These are phyloP conservation scores for Picea sitchensis DNA, from an alignment of 75 land plant species.

Conservation along the genomic window DNA sequence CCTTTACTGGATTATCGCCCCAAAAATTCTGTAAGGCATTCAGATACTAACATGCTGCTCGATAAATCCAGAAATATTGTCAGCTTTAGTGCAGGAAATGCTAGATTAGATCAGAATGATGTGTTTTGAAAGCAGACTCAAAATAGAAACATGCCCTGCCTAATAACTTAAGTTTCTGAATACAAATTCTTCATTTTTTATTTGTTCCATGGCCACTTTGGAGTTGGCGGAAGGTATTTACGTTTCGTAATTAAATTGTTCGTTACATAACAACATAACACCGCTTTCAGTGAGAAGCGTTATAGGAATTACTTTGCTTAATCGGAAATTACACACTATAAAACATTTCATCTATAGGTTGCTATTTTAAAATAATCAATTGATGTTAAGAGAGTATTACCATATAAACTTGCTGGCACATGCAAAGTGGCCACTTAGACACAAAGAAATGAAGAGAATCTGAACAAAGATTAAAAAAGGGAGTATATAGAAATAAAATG, in stretches of 20 bases:
- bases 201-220: background rate
- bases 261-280: background rate
- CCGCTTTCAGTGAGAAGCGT: background rate
- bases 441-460: background rate
- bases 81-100: background rate
- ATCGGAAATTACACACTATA: background rate
- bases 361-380: background rate
- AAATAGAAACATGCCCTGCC: background rate
- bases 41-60: background rate
- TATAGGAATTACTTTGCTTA: background rate
- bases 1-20: background rate
- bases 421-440: background rate
- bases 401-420: background rate
- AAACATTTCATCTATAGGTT: background rate
- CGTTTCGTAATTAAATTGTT: background rate
- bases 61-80: background rate
- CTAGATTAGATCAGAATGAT: background rate
- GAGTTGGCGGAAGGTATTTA: background rate
- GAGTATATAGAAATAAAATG: background rate
- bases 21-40: background rate
- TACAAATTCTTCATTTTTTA: background rate
- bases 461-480: background rate
- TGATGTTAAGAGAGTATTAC: background rate
- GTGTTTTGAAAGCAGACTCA: background rate
- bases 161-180: background rate